phyloP scores from a whole-genome alignment of 2,329 filamentous ascomycete species.

The Paecilomyces sp. region DNA sequence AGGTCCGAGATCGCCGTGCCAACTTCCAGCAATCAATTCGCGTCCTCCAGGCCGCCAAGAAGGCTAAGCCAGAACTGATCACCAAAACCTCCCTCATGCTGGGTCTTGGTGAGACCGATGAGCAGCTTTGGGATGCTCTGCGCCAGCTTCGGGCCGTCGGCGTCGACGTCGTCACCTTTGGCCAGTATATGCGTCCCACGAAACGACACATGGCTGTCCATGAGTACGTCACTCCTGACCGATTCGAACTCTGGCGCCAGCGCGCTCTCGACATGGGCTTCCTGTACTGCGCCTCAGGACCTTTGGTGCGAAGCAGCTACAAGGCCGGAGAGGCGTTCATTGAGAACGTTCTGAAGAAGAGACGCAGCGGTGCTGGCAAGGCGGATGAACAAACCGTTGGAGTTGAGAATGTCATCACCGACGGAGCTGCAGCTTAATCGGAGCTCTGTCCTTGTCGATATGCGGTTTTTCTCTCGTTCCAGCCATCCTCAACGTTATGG shows the following conservation, averaged over 20 bases:
- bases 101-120: constrained; percentile 84
- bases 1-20: constrained; percentile 81
- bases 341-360: constrained; percentile 91
- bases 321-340: constrained; percentile 98
- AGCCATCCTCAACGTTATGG: background rate
- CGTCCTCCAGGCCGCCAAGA: constrained; percentile 77
- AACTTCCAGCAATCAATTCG: constrained; percentile 78
- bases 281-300: constrained; percentile 90
- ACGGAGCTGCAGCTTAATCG: constrained; percentile 20
- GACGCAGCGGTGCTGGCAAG: constrained; percentile 31
- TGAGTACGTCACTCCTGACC: constrained; percentile 85
- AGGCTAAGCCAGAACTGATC: constrained; percentile 67
- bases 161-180: constrained; percentile 95
- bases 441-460: background rate
- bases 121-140: constrained; percentile 73
- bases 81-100: constrained; percentile 99
- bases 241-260: constrained; percentile 86
- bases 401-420: constrained; percentile 17
- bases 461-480: background rate
- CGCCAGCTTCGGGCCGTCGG: constrained; percentile 69
- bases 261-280: constrained; percentile 92
- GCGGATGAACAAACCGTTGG: constrained; percentile 16
- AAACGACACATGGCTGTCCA: constrained; percentile 97
- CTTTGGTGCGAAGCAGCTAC: constrained; percentile 88
- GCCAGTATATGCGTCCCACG: constrained; percentile 99